Base-by-base conservation (phyloP, 2,329 filamentous ascomycete species). In the Fusarium buxicola region DNA sequence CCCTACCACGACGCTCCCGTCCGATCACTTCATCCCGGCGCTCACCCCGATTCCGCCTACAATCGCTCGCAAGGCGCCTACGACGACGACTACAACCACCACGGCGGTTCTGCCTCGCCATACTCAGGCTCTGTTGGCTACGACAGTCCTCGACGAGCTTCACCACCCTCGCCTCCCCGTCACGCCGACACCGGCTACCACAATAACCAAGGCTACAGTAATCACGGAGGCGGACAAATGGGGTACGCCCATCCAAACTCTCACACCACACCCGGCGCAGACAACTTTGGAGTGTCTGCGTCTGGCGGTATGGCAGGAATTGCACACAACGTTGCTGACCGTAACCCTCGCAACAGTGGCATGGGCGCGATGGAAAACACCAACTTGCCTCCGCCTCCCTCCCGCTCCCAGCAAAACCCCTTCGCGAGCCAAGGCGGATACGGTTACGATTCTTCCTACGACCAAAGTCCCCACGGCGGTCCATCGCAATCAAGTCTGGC, bases 221-320 rank as follows among this genome's bases (percentile, higher is more conserved):
- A 43, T 38, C 45, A 62, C 43, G 57, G 55, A 45, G 39, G 73
- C 65, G 73, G 67, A 56, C 48, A 70, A 35, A 44, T 57, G 44
- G 62, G 62, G 66, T 73, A 73, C 60, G 65, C 55, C 15, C 60
- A 66, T 24, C 66, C 58, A 35, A 59, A 62, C 18, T 58, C 58
- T 8, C 65, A 72, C 65, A 81, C 77, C 69, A 76, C 87, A 1
- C 86, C 87, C 2, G 88, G 86, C 30, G 82, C 86, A 59, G 88
- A 92, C 76, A 91, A 92, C 73, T 86, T 89, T 63, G 82, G 88
- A 58, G 80, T 86, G 45, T 75, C 80, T 34, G 86, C 89, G 13
- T 81, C 83, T 18, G 89, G 88, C 66, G 89, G 88, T 53, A 87
- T 92, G 75, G 82, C 88, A 27, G 88, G 88, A 51, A 86, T 91